These are phyloP conservation scores for Cubamyces lactineus DNA, from an alignment of 768 basidiomycete species.

Conservation along the genomic window DNA sequence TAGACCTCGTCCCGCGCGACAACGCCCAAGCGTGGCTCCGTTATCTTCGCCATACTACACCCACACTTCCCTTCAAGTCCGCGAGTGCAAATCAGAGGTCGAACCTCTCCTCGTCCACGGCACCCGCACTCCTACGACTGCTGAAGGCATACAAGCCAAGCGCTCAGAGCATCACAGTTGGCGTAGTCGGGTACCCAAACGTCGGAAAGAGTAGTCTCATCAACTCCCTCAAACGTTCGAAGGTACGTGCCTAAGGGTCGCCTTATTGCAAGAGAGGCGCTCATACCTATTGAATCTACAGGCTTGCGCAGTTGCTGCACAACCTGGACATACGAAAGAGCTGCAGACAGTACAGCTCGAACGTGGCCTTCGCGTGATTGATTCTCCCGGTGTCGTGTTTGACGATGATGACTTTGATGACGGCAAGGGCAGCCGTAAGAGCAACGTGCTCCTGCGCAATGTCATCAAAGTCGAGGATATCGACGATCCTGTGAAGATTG, in stretches of 20 bases:
- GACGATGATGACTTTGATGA: slow-evolving; percentile 70
- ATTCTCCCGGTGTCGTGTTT: slow-evolving; percentile 98
- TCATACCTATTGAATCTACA: slow-evolving; percentile 31
- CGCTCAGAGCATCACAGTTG: slow-evolving; percentile 76
- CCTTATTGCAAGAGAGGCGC: not conserved
- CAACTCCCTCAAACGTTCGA: slow-evolving; percentile 87
- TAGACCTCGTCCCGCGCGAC: slow-evolving; percentile 86
- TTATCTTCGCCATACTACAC: slow-evolving; percentile 89
- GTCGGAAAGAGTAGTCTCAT: slow-evolving; percentile 96
- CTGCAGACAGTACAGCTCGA: slow-evolving; percentile 92
- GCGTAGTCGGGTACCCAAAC: slow-evolving; percentile 96
- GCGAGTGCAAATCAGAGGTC: slow-evolving; percentile 75
- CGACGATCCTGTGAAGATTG: slow-evolving; percentile 87
- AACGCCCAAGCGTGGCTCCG: slow-evolving; percentile 92
- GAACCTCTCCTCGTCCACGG: slow-evolving; percentile 78
- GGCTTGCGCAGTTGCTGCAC: slow-evolving; percentile 94
- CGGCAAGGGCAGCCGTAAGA: slow-evolving; percentile 46
- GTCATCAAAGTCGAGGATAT: slow-evolving; percentile 91
- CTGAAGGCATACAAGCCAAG: slow-evolving; percentile 83
- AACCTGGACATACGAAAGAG: slow-evolving; percentile 92
- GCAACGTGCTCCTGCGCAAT: slow-evolving; percentile 78
- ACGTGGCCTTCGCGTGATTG: slow-evolving; percentile 88
- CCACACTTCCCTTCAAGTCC: slow-evolving; percentile 90
- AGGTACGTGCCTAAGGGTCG: slow-evolving; percentile 45
- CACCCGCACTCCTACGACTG: slow-evolving; percentile 76